Conservation (phyloP, 1,284 basidiomycete genomes). For the Cutaneotrichosporon dermatis region DNA sequence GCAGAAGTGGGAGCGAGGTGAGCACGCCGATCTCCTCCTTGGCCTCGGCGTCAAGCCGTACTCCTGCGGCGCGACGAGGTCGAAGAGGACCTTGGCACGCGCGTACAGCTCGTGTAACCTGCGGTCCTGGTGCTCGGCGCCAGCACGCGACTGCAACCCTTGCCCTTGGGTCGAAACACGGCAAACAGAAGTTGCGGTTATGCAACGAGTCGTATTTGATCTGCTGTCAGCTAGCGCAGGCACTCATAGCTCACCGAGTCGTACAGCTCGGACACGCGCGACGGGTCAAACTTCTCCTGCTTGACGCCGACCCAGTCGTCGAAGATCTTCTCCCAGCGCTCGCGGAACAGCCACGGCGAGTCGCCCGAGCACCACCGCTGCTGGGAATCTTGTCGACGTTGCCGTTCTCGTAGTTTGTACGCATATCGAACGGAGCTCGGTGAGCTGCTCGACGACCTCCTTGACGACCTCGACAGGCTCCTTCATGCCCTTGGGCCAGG, state of each 20-base stretch:
- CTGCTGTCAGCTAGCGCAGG: conserved; percentile 15
- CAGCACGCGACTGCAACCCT: conserved; percentile 51
- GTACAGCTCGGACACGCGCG: conserved; percentile 91
- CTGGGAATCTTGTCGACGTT: conserved; percentile 88
- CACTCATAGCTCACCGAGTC: conserved; percentile 60
- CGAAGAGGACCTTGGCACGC: conserved; percentile 88
- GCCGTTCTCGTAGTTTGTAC: conserved; percentile 79
- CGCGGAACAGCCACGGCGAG: conserved; percentile 92
- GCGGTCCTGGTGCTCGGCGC: conserved; percentile 43
- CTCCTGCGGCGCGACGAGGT: conserved; percentile 94
- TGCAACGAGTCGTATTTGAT: conserved; percentile 80
- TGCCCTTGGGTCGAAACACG: conserved; percentile 81
- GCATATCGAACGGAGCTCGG: conserved; percentile 84
- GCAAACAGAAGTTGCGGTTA: conserved; percentile 85
- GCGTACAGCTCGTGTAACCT: conserved; percentile 82
- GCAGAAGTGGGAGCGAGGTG: conserved; percentile 86
- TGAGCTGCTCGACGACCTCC: conserved; percentile 87
- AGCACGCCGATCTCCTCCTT: conserved; percentile 96
- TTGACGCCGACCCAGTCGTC: conserved; percentile 83
- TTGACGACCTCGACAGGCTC: conserved; percentile 91
- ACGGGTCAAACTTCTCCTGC: conserved; percentile 97
- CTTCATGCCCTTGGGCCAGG: conserved; percentile 94
- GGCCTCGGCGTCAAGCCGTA: conserved; percentile 65
- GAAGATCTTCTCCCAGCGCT: conserved; percentile 99
- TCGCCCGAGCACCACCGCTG: conserved; percentile 96